Evolutionary conservation across 2,329 filamentous ascomycete genomes (phyloP).

Genomic region (Pseudohalonectria lignicola): DNA sequence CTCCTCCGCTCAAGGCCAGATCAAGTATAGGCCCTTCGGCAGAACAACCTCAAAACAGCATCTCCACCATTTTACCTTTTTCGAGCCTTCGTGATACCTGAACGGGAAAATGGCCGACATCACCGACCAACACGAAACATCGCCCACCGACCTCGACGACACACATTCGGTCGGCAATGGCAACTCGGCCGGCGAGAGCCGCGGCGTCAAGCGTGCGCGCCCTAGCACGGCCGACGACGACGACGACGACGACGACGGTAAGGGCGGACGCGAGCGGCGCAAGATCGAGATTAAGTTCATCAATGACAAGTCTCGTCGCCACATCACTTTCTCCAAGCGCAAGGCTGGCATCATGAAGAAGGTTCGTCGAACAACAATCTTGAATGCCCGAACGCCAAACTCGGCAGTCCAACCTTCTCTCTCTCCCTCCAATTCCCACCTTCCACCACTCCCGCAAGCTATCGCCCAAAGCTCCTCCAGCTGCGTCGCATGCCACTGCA

Average conservation of each 20-base stretch:
- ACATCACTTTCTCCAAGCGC: constrained; percentile 99
- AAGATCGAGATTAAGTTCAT: constrained; percentile 99
- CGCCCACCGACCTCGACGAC: constrained; percentile 65
- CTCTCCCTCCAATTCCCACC: neutral
- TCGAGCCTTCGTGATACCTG: constrained; percentile 9
- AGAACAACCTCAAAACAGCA: constrained; percentile 52
- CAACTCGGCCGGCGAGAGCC: constrained; percentile 54
- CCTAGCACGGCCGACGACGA: constrained; percentile 81
- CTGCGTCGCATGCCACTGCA: too few relatives aligned
- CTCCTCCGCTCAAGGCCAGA: constrained; percentile 47
- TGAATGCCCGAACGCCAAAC: neutral
- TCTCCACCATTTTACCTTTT: constrained; percentile 49
- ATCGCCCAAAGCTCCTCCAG: too few relatives aligned
- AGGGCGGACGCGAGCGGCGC: constrained; percentile 91
- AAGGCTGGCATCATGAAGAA: constrained; percentile 99
- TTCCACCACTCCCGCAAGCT: neutral
- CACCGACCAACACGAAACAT: constrained; percentile 65
- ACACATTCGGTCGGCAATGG: constrained; percentile 64
- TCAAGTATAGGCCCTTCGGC: constrained; percentile 56
- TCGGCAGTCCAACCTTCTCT: too few relatives aligned
- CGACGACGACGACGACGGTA: constrained; percentile 94
- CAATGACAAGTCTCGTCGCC: constrained; percentile 96
- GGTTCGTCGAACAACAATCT: constrained; percentile 44
- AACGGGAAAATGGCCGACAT: constrained; percentile 59
- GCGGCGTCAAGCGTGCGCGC: constrained; percentile 83